Conservation (phyloP, 768 basidiomycete species). For the Leccinum fibrillosum region DNA sequence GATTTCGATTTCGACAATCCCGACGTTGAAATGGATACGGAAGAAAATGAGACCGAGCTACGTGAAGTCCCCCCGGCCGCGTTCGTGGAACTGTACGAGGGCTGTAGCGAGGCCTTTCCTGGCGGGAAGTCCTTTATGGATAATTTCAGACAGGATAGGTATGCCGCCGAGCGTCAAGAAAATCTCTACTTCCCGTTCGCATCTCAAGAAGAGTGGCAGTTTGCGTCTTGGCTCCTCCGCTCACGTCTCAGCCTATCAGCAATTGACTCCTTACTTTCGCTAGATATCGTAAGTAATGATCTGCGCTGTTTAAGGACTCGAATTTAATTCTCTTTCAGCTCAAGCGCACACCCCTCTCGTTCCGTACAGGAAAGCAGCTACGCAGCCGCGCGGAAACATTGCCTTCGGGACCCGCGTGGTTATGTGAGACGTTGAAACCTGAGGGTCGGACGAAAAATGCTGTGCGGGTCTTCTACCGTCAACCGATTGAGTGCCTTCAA, state of each 20-base stretch:
- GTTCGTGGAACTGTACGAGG: background rate
- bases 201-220: background rate
- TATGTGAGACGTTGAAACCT: background rate
- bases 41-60: background rate
- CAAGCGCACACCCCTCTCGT: background rate
- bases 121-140: slow-evolving; percentile 25
- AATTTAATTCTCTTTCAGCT: background rate
- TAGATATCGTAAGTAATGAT: background rate
- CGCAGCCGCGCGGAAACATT: background rate
- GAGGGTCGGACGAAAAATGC: background rate
- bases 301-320: background rate
- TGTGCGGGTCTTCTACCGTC: background rate
- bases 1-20: background rate
- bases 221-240: background rate
- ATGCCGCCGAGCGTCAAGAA: slow-evolving; percentile 12
- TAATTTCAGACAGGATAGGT: slow-evolving; percentile 23
- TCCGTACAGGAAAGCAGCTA: background rate
- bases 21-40: background rate
- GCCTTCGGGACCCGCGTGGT: background rate
- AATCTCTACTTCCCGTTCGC: slow-evolving; percentile 11
- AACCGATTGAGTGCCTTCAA: background rate
- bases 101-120: background rate
- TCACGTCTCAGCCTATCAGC: background rate
- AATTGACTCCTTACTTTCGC: background rate
- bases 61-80: background rate